These are phyloP conservation scores for Leccinum pachyderme DNA, from an alignment of 1,284 basidiomycete genomes.

Conservation along the genomic window DNA sequence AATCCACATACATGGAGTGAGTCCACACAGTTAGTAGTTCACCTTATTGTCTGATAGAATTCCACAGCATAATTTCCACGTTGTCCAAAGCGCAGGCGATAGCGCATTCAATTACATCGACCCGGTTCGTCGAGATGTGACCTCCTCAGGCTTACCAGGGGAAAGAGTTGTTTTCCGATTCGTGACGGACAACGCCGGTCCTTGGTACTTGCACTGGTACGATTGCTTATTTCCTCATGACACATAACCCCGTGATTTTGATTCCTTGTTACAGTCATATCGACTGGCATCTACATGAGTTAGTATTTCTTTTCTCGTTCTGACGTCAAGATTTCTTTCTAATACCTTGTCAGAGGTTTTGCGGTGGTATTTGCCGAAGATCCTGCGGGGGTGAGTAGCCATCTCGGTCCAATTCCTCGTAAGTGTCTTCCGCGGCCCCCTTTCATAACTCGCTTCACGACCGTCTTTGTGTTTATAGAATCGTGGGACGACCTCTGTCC, in stretches of 20 bases:
- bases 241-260: neutral
- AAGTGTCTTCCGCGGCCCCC: neutral
- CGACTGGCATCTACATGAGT: neutral
- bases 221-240: neutral
- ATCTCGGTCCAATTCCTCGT: neutral
- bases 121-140: slow-evolving; percentile 38
- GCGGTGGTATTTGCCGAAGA: neutral
- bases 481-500: neutral
- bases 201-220: slow-evolving; percentile 34
- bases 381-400: neutral
- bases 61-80: slow-evolving; percentile 34
- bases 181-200: slow-evolving; percentile 37
- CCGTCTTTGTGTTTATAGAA: neutral
- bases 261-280: neutral
- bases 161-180: slow-evolving; percentile 36
- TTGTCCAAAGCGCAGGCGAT: slow-evolving; percentile 31
- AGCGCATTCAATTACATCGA: slow-evolving; percentile 38
- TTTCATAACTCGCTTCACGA: neutral
- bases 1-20: slow-evolving; percentile 43
- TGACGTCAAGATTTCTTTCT: too few relatives aligned
- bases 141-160: slow-evolving; percentile 25
- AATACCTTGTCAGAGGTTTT: neutral
- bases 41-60: slow-evolving; percentile 5
- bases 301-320: neutral
- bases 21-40: slow-evolving; percentile 11